phyloP scores from a whole-genome alignment of 179 eudicot species.

The Silene noctiflora region DNA sequence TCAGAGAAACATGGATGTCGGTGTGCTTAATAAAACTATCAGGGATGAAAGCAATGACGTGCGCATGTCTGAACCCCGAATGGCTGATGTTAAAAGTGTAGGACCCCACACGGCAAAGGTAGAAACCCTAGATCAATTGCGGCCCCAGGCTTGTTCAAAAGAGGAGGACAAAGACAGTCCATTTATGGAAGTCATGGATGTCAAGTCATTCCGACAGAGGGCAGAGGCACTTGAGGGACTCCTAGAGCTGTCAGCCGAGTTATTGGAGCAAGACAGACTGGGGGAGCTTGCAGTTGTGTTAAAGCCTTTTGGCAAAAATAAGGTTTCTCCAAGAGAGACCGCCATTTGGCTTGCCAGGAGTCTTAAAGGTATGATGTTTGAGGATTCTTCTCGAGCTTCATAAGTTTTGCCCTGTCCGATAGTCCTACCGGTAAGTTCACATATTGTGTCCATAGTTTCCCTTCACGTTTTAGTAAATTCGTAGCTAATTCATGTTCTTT shows the following conservation, averaged over 20 bases:
- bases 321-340: constrained; percentile 96
- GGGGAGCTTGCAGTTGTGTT: constrained; percentile 87
- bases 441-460: constrained; percentile 16
- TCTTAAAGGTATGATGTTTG: constrained; percentile 87
- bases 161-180: constrained; percentile 51
- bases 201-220: constrained; percentile 81
- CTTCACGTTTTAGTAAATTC: constrained; percentile 14
- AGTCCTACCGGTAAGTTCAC: constrained; percentile 25
- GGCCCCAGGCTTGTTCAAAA: constrained; percentile 31
- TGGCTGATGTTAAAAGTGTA: constrained; percentile 26
- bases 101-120: constrained; percentile 33
- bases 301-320: constrained; percentile 86
- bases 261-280: constrained; percentile 75
- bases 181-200: constrained; percentile 70
- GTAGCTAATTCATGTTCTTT: constrained; percentile 13
- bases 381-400: constrained; percentile 51
- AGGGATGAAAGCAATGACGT: too few species aligned
- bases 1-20: constrained; percentile 45
- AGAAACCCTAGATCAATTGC: constrained; percentile 37
- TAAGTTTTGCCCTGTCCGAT: constrained; percentile 24
- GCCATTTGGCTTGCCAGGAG: constrained; percentile 95
- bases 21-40: too few species aligned
- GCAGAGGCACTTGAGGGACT: constrained; percentile 98
- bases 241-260: constrained; percentile 85
- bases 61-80: too few species aligned